Base-by-base conservation (phyloP, 352 stramenopile genomes). In the Globisporangium solare region DNA sequence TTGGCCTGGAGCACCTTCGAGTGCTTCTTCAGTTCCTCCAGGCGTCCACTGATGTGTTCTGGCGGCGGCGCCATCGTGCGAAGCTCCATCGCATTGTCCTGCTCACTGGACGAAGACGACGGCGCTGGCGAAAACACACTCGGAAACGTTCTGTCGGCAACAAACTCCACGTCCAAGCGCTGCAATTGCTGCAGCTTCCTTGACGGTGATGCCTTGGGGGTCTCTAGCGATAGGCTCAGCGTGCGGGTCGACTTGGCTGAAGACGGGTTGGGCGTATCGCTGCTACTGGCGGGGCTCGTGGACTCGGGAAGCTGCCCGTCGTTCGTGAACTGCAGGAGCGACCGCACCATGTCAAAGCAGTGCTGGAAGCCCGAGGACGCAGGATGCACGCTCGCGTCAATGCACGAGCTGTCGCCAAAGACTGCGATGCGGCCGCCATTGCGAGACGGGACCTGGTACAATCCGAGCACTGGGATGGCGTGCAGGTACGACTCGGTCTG, bases 371-470 rank as follows among this genome's bases (percentile, higher is more conserved):
- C 70, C 10, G 64, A 42, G 39, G 61, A 35, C 35, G 61, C 17
- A 39, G 47, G 48, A 39, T 89, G 75, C 6, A 76, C 76, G 31
- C 73, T 86, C 6, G 78, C 72, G 39, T 92, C 83, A 15, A 92
- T 63, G 54, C 79, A 92, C 17, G 79, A 84, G 14, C 69, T 85
- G 58, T 92, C 83, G 11, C 83, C 83, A 52, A 85, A 90, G 20
- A 89, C 79, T 11, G 79, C 80, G 17, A 92, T 89, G 12, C 83
- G 79, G 39, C 83, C 83, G 4, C 79, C 79, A 54, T 79, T 69
- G 12, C 55, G 51, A 15, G 78, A 79, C 2, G 80, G 79, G 15
- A 91, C 67, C 24, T 89, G 60, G 48, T 89, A 89, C 41, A 91
- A 51, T 6, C 79, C 81, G n/a, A 89, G 50, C 7, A 91, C 73